Percentiles rank a stretch among this genome's conserved stretches.
Evolutionary conservation across 2,329 filamentous ascomycete genomes (phyloP).

Genomic region (Alternaria dauci): DNA sequence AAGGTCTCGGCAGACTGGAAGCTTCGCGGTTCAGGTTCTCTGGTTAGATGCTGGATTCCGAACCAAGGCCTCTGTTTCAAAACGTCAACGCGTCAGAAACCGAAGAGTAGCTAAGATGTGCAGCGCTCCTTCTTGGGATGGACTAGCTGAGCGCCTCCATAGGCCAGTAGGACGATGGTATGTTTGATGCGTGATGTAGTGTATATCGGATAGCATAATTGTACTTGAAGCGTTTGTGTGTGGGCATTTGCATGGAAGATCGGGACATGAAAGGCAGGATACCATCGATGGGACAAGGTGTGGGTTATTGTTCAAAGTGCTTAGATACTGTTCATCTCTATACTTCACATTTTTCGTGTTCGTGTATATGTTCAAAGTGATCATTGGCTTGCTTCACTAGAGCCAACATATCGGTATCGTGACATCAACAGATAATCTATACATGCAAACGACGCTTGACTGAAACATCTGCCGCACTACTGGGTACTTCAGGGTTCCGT

Average conservation of each 20-base stretch:
- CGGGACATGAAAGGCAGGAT: constrained; percentile 18
- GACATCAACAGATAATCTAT: neutral
- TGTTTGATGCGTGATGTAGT: constrained; percentile 13
- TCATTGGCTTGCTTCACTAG: neutral
- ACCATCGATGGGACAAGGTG: constrained; percentile 15
- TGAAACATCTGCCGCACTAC: neutral
- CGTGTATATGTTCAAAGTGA: neutral
- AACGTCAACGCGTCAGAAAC: neutral
- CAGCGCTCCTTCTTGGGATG: neutral
- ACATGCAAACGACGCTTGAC: neutral
- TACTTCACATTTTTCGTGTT: neutral
- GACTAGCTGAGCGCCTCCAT: neutral
- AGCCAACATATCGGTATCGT: neutral
- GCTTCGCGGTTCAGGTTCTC: constrained; percentile 85
- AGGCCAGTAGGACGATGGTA: neutral
- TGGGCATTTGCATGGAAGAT: constrained; percentile 30
- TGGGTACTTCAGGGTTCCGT: neutral
- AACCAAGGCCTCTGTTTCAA: constrained; percentile 12
- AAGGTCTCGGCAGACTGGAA: constrained; percentile 87
- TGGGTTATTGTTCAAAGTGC: constrained; percentile 4
- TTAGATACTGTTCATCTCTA: constrained; percentile 11
- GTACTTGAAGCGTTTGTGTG: constrained; percentile 27
- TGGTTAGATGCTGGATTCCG: constrained; percentile 37
- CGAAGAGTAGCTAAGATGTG: neutral
- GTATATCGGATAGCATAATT: constrained; percentile 24